phyloP scores from a whole-genome alignment of 2,329 filamentous ascomycete genomes.

The Calonectria pseudoturangicola region DNA sequence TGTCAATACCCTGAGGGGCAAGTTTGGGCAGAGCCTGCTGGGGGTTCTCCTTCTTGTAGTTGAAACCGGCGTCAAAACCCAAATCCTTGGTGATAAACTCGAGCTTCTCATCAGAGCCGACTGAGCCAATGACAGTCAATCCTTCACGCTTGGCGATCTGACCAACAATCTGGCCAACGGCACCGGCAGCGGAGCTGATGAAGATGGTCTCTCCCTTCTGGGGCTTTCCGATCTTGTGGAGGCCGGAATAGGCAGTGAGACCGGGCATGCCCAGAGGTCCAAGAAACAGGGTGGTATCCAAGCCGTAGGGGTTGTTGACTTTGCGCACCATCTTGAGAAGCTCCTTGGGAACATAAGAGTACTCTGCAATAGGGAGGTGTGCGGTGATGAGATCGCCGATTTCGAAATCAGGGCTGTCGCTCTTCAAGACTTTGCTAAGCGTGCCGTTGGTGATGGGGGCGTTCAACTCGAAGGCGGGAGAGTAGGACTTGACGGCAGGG shows the following conservation, averaged over 20 bases:
- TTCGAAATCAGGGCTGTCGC: constrained; percentile 76
- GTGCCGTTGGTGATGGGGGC: constrained; percentile 78
- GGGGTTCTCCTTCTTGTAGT: constrained; percentile 90
- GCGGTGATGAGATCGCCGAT: constrained; percentile 80
- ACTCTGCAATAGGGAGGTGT: constrained; percentile 79
- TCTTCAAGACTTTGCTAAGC: constrained; percentile 83
- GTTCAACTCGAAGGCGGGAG: constrained; percentile 71
- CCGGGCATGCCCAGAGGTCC: constrained; percentile 80
- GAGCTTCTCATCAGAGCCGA: constrained; percentile 87
- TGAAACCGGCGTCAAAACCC: constrained; percentile 80
- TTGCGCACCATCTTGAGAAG: constrained; percentile 67
- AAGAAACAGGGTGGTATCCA: constrained; percentile 81
- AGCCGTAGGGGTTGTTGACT: constrained; percentile 81
- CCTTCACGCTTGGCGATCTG: constrained; percentile 90
- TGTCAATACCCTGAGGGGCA: constrained; percentile 86
- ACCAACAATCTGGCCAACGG: constrained; percentile 88
- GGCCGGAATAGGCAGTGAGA: constrained; percentile 81
- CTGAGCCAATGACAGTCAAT: constrained; percentile 85
- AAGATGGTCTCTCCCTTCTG: constrained; percentile 85
- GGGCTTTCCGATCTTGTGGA: constrained; percentile 78
- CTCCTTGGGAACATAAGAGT: constrained; percentile 71
- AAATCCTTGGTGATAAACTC: constrained; percentile 75
- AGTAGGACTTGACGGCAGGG: constrained; percentile 77
- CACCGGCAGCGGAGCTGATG: constrained; percentile 85
- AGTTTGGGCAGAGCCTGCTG: constrained; percentile 80